Evolutionary conservation across 495 filamentous ascomycete genomes (phyloP).

Genomic region (Hyaloscypha hepaticicola): DNA sequence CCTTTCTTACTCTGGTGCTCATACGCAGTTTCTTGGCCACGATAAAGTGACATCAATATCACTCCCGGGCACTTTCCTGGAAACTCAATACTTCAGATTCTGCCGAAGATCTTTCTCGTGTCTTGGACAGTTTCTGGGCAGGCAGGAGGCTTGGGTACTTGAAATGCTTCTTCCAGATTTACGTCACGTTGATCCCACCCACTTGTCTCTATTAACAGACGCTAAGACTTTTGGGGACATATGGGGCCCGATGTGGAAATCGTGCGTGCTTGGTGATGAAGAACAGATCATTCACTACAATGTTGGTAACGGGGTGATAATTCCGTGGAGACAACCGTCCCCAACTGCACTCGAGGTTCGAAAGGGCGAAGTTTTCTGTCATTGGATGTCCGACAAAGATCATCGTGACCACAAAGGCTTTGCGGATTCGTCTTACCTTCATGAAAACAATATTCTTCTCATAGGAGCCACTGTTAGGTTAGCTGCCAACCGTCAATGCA

Average conservation of each 20-base stretch:
- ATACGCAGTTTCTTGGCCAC: slow-evolving; percentile 10
- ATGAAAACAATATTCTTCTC: slow-evolving; percentile 12
- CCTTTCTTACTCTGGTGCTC: slow-evolving; percentile 21
- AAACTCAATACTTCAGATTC: slow-evolving; percentile 11
- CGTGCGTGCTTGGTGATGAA: not conserved
- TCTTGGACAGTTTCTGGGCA: slow-evolving; percentile 13
- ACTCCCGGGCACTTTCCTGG: slow-evolving; percentile 6
- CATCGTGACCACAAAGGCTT: not conserved
- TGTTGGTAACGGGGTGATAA: slow-evolving; percentile 21
- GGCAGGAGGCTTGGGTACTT: slow-evolving; percentile 16
- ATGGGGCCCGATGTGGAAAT: slow-evolving; percentile 25
- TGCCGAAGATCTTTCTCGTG: slow-evolving; percentile 19
- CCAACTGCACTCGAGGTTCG: not conserved
- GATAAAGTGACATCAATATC: not conserved
- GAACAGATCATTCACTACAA: slow-evolving; percentile 12
- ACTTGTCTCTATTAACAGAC: slow-evolving; percentile 16
- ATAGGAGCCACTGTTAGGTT: slow-evolving; percentile 13
- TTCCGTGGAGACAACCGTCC: slow-evolving; percentile 6
- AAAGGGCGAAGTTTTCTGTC: slow-evolving; percentile 20
- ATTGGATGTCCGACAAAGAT: slow-evolving; percentile 18
- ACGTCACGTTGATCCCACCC: not conserved
- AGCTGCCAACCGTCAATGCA: slow-evolving; percentile 1
- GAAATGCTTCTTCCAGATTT: not conserved
- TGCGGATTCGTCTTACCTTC: not conserved
- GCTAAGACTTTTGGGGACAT: slow-evolving; percentile 21